Evolutionary conservation across 176 grass and related monocot species (phyloP).

Genomic region (Rhynchospora tenuis): DNA sequence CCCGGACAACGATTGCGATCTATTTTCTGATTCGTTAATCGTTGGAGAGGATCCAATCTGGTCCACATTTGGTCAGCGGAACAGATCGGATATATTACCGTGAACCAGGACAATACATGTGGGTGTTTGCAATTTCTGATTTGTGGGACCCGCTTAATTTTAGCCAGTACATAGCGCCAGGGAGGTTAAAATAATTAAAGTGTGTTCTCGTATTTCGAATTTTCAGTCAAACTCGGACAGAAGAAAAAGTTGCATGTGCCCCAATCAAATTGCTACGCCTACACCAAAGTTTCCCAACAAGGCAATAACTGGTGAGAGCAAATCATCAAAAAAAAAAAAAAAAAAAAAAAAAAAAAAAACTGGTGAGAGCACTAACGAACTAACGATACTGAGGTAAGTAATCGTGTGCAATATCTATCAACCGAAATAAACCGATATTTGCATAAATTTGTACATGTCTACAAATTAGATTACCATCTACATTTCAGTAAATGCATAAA

Average conservation of each 20-base stretch:
- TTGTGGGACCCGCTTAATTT: not conserved
- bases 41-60: not conserved
- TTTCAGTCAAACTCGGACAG: not conserved
- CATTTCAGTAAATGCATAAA: too few species aligned
- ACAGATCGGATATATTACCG: not conserved
- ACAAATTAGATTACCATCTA: too few species aligned
- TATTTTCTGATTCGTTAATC: not conserved
- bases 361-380: not conserved
- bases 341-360: too few species aligned
- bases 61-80: not conserved
- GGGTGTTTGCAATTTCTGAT: not conserved
- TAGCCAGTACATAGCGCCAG: not conserved
- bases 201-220: not conserved
- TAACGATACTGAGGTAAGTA: too few species aligned
- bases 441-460: too few species aligned
- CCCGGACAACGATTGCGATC: too few species aligned
- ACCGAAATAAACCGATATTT: too few species aligned
- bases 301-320: not conserved
- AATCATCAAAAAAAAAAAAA: too few species aligned
- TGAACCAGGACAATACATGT: not conserved
- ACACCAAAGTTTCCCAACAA: not conserved
- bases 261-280: not conserved
- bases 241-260: not conserved
- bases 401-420: too few species aligned
- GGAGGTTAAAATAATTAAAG: not conserved